Evolutionary conservation across 2,329 filamentous ascomycete species (phyloP), one percentile per base, ranked within the genome.

Genomic region (Aureobasidium sp.): DNA sequence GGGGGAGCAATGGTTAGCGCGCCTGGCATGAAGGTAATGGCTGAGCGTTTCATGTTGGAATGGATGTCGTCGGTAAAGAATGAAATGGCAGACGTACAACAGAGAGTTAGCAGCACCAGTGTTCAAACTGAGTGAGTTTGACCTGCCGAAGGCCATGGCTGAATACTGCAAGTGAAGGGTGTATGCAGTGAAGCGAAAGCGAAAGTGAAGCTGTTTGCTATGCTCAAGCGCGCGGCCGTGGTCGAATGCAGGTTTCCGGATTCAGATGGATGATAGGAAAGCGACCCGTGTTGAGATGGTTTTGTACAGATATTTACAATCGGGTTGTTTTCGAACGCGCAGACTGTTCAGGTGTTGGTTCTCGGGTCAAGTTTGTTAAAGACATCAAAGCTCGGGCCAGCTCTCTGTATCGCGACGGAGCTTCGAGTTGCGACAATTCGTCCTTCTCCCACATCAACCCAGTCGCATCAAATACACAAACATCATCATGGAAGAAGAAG

Each of bases 111-210:
- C 71, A 29, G 74, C 72, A 64, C 76, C 77, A 25, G 82, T 84
- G 67, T 83, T 84, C 67, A 84, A 77, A 63, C 77, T 80, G 68
- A 84, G 73, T 62, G 76, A 78, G 67, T 79, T 79, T 29, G 77
- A 79, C 50, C 77, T 73, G 48, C 76, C 77, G 66, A 79, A 77
- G 47, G 76, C 76, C 68, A 77, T 73, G 48, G 44, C 41, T 54
- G 51, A 9, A 8, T 9, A n/a, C 2, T 25, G 8, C 16, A 16
- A 36, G 42, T 47, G 29, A 29, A 7, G 14, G 27, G 3, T 39
- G 7, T 7, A 6, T 49, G 57, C 44, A 50, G 45, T 41, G 42
- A 55, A 41, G 30, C 16, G 25, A 27, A 55, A 41, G 30, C 16
- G 25, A 27, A 30, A 39, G 36, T 61, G 48, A 53, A 34, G 54